Percentiles rank a stretch among this genome's conserved stretches.
These are phyloP conservation scores for Colletotrichum cordylinicola DNA, from an alignment of 2,329 filamentous ascomycete genomes.

Conservation along the genomic window DNA sequence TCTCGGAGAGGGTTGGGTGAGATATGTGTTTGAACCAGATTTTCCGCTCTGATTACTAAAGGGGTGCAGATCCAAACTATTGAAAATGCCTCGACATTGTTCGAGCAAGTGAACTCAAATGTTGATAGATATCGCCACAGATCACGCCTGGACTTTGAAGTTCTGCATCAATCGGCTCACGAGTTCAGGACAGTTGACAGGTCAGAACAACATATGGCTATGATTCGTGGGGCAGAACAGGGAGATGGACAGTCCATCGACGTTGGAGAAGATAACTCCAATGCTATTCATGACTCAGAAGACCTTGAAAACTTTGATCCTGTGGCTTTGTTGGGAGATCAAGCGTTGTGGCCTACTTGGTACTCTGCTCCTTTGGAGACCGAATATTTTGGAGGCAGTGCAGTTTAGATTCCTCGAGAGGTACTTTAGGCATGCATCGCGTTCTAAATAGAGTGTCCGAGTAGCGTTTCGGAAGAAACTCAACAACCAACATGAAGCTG, in stretches of 20 bases:
- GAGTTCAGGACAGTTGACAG: background rate
- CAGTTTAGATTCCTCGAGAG: background rate
- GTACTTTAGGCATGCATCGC: no score
- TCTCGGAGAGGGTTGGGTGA: background rate
- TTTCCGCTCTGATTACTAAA: background rate
- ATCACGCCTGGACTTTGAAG: background rate
- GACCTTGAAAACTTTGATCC: background rate
- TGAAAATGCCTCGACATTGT: background rate
- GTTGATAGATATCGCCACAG: background rate
- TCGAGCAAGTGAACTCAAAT: background rate
- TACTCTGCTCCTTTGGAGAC: background rate
- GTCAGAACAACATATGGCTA: conserved; percentile 24
- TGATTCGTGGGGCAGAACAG: background rate
- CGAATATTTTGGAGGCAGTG: fast-evolving
- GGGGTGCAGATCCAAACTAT: background rate
- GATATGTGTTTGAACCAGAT: background rate
- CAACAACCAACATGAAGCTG: fast-evolving
- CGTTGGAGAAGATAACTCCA: background rate
- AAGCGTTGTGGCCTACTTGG: background rate
- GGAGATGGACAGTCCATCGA: background rate
- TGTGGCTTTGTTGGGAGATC: background rate
- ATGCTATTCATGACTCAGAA: background rate
- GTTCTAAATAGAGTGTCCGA: no score
- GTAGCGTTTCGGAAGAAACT: background rate
- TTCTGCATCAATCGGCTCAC: background rate